Percentiles rank a stretch among this genome's conserved stretches.
These are phyloP conservation scores for Xanthoconium separans DNA, from an alignment of 1,284 basidiomycete genomes.

Conservation along the genomic window DNA sequence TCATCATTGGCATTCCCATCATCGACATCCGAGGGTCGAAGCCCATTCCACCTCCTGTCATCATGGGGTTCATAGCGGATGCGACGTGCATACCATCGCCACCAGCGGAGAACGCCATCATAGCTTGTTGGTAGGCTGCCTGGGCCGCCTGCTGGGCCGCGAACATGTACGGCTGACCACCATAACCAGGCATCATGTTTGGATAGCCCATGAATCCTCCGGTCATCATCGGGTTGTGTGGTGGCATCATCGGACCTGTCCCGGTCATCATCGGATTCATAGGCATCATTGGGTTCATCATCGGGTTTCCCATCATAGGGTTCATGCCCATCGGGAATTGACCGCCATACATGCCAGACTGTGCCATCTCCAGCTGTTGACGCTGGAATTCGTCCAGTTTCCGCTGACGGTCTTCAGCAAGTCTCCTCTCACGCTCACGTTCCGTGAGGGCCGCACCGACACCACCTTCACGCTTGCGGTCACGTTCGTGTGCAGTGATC, in stretches of 20 bases:
- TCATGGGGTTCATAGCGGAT: conserved; percentile 49
- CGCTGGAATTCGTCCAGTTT: conserved; percentile 89
- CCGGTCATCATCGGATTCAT: conserved; percentile 60
- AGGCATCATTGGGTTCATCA: conserved; percentile 46
- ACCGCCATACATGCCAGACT: conserved; percentile 66
- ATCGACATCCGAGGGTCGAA: conserved; percentile 53
- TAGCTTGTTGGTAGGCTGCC: conserved; percentile 88
- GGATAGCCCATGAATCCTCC: conserved; percentile 49
- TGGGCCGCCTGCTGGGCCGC: conserved; percentile 86
- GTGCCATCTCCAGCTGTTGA: conserved; percentile 86
- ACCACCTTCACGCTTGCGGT: conserved; percentile 92
- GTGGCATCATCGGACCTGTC: conserved; percentile 35
- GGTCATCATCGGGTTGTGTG: conserved; percentile 52
- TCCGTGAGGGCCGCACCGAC: conserved; percentile 94
- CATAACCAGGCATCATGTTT: conserved; percentile 63
- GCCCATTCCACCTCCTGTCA: conserved; percentile 49
- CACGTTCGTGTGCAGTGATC: conserved; percentile 92
- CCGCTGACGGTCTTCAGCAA: conserved; percentile 89
- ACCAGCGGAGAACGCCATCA: conserved; percentile 83
- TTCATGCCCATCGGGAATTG: conserved; percentile 43
- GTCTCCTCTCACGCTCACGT: conserved; percentile 86
- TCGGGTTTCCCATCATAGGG: conserved; percentile 45
- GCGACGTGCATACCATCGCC: conserved; percentile 48
- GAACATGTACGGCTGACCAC: conserved; percentile 82
- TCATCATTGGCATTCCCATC: conserved; percentile 58